Conservation (phyloP, 768 basidiomycete species). For the Amanita brunnescens region DNA sequence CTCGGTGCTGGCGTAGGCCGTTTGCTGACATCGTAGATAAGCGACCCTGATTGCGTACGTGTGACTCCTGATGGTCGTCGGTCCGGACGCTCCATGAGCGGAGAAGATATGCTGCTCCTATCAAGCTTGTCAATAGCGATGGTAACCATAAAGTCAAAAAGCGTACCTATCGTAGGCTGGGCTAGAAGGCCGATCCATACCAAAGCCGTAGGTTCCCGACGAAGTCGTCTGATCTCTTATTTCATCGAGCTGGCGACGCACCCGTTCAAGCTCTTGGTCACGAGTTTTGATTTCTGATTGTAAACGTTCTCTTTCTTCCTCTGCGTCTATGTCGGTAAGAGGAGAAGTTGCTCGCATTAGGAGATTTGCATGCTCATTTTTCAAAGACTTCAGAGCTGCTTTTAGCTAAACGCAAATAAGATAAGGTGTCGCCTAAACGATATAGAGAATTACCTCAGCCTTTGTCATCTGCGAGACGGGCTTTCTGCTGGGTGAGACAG, state of each 20-base stretch:
- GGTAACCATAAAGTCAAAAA: neutral
- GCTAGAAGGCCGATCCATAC: constrained; percentile 3
- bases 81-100: neutral
- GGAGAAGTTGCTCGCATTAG: constrained; percentile 20
- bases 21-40: constrained; percentile 37
- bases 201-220: neutral
- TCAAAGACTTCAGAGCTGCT: constrained; percentile 18
- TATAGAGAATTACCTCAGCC: constrained; percentile 25
- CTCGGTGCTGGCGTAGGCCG: constrained; percentile 45
- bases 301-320: constrained; percentile 22
- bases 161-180: constrained; percentile 7
- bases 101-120: neutral
- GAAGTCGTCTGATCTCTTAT: neutral
- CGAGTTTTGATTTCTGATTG: constrained; percentile 17
- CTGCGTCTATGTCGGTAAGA: constrained; percentile 25
- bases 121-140: neutral
- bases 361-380: constrained; percentile 15
- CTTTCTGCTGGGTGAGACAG: constrained; percentile 13
- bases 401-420: constrained; percentile 16
- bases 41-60: constrained; percentile 39
- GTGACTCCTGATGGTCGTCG: constrained; percentile 8
- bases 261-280: constrained; percentile 20
- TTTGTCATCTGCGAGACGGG: constrained; percentile 29
- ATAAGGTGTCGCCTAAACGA: neutral
- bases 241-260: constrained; percentile 18